A percentile compares a stretch with the other conserved stretches of the same genome.
phyloP scores from a whole-genome alignment of 805 yeast species.

The Metschnikowia henanensis region DNA sequence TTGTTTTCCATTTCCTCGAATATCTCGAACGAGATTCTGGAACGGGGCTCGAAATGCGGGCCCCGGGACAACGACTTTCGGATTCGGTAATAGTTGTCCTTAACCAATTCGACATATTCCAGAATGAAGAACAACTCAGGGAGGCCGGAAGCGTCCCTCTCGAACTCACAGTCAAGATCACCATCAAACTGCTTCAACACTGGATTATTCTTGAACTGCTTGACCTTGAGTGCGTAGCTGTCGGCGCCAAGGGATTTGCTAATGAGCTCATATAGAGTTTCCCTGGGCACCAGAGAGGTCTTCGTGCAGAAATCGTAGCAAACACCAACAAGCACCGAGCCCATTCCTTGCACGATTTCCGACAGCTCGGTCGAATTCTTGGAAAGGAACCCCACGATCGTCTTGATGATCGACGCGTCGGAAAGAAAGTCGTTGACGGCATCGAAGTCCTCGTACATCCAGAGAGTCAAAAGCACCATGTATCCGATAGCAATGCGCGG shows the following conservation, averaged over 20 bases:
- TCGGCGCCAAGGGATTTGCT: constrained; percentile 76
- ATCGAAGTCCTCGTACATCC: constrained; percentile 75
- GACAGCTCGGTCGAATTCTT: constrained; percentile 48
- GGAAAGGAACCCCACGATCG: constrained; percentile 63
- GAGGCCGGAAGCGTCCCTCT: constrained; percentile 78
- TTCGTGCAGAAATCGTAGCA: constrained; percentile 72
- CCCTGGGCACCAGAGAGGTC: constrained; percentile 62
- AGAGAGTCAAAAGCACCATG: constrained; percentile 65
- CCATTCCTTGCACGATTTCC: constrained; percentile 67
- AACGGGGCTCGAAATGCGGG: constrained; percentile 71
- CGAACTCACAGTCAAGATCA: constrained; percentile 19
- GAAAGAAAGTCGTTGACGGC: constrained; percentile 76
- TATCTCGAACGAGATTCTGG: constrained; percentile 61
- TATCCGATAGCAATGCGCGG: constrained; percentile 79
- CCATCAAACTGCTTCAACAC: constrained; percentile 55
- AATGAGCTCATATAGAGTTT: constrained; percentile 60
- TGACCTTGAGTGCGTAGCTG: constrained; percentile 69
- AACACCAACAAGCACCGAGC: constrained; percentile 69
- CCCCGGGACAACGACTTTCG: constrained; percentile 69
- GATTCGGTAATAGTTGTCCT: constrained; percentile 68
- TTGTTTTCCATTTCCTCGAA: constrained; percentile 47
- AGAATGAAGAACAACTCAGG: constrained; percentile 79
- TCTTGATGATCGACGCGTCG: constrained; percentile 64
- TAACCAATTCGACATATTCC: constrained; percentile 61
- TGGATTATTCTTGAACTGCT: constrained; percentile 64